Base-by-base conservation (phyloP, 176 grass and related monocot genomes). In the Bromus sterilis region DNA sequence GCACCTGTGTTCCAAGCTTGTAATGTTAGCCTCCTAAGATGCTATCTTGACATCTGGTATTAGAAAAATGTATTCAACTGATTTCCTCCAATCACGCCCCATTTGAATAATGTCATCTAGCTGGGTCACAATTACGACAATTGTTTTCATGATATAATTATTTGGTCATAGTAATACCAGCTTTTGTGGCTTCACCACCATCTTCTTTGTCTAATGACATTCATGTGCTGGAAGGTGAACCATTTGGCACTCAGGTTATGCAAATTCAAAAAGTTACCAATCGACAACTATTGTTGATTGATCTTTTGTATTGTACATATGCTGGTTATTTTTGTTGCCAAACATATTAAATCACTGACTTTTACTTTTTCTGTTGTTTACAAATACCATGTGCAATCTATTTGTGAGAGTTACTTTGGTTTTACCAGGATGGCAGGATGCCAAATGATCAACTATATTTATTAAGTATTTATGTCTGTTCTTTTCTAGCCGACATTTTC, bases 401-500 rank as follows among this genome's bases (percentile, higher is more conserved):
- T 40, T 59, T 69, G 9, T 12, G 18, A 29, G 44, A 86, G 16
- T 58, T 87, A 36, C 18, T 60, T 71, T n/a, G 21, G 41, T 61
- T 66, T 61, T 62, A 32, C 60, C 15, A 71, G 9, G 6, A 31
- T 53, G 25, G 21, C 42, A 4, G 9, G 4, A 31, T 53, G 33
- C 21, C 55, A 11, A n/a, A 78, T 44, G 34, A 26, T 30, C 23
- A 43, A 2, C 48, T 66, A 9, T 75, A 11, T 68, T 79, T 67
- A 41, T 41, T 75, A 79, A 11, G 18, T 43, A 46, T 79, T 33
- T 75, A 6, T 81, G 11, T 62, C 33, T 84, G 37, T 8, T 28
- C n/a, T 67, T 90, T 82, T 79, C 49, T 87, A 86, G 88, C 60
- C 41, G 87, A 93, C 89, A 88, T 75, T 89, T 87, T 66, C 46